phyloP scores from a whole-genome alignment of 2,329 filamentous ascomycete genomes.

The Penicillium janthinellum region DNA sequence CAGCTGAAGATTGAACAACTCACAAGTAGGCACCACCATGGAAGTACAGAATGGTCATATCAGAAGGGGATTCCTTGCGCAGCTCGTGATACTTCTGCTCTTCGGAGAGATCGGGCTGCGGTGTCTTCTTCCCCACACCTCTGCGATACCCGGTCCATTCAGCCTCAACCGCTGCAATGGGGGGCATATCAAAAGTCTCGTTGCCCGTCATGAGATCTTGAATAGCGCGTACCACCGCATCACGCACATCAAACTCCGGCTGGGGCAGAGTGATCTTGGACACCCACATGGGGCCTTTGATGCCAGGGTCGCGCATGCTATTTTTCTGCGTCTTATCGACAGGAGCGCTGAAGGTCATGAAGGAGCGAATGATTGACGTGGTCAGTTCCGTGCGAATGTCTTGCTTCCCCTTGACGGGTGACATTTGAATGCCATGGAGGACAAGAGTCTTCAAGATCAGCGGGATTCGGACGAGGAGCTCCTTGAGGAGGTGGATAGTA shows the following conservation, averaged over 20 bases:
- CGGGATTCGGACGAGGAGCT: slow-evolving; percentile 43
- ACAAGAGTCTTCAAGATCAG: slow-evolving; percentile 47
- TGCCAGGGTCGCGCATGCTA: slow-evolving; percentile 63
- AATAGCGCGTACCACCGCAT: slow-evolving; percentile 43
- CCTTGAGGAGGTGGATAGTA: slow-evolving; percentile 36
- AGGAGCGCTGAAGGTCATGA: slow-evolving; percentile 56
- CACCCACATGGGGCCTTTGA: slow-evolving; percentile 83
- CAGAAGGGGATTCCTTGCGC: slow-evolving; percentile 41
- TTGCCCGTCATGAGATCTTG: slow-evolving; percentile 41
- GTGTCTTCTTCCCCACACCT: slow-evolving; percentile 41
- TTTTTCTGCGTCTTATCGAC: slow-evolving; percentile 65
- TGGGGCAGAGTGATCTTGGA: slow-evolving; percentile 66
- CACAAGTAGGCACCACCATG: slow-evolving; percentile 52
- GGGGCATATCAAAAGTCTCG: slow-evolving; percentile 44
- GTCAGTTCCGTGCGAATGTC: slow-evolving; percentile 75
- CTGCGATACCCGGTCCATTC: slow-evolving; percentile 50
- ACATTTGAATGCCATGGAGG: slow-evolving; percentile 60
- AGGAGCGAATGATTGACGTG: slow-evolving; percentile 69
- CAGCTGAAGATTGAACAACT: slow-evolving; percentile 16
- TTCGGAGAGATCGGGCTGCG: slow-evolving; percentile 46
- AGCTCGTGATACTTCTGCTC: slow-evolving; percentile 46
- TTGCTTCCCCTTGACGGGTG: slow-evolving; percentile 72
- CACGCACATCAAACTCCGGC: slow-evolving; percentile 52
- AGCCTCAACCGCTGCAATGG: slow-evolving; percentile 41
- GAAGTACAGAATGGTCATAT: slow-evolving; percentile 49